These are phyloP conservation scores for Leishmania arabica DNA, from an alignment of 208 protist genomes.

Conservation along the genomic window DNA sequence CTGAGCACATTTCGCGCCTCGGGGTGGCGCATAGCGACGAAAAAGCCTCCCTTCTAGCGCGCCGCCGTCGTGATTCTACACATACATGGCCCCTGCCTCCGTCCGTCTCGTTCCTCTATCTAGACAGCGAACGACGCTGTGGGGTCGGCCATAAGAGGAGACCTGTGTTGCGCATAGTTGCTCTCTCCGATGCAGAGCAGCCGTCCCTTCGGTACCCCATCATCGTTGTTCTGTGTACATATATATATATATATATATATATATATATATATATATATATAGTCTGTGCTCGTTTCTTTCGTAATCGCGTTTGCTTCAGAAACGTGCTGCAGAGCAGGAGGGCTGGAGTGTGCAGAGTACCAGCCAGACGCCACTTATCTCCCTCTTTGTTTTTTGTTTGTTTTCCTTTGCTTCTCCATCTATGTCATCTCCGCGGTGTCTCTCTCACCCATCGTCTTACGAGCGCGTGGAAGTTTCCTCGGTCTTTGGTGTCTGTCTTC, in stretches of 20 bases:
- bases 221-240: not conserved
- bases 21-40: no score
- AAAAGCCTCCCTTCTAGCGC: not conserved
- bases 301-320: not conserved
- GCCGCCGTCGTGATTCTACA: not conserved
- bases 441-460: not conserved
- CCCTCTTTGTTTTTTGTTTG: not conserved
- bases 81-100: not conserved
- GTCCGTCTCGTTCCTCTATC: not conserved
- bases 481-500: not conserved
- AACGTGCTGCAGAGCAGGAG: not conserved
- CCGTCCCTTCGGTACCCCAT: not conserved
- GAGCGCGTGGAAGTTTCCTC: not conserved
- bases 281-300: not conserved
- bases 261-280: no score
- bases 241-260: no score
- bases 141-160: not conserved
- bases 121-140: not conserved
- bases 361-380: not conserved
- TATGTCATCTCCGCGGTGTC: not conserved
- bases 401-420: not conserved
- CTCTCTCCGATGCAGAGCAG: not conserved
- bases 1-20: not conserved
- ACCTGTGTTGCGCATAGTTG: not conserved
- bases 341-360: not conserved